These are phyloP conservation scores for Penicillium mononematosum DNA, from an alignment of 495 filamentous ascomycete species.

Conservation along the genomic window DNA sequence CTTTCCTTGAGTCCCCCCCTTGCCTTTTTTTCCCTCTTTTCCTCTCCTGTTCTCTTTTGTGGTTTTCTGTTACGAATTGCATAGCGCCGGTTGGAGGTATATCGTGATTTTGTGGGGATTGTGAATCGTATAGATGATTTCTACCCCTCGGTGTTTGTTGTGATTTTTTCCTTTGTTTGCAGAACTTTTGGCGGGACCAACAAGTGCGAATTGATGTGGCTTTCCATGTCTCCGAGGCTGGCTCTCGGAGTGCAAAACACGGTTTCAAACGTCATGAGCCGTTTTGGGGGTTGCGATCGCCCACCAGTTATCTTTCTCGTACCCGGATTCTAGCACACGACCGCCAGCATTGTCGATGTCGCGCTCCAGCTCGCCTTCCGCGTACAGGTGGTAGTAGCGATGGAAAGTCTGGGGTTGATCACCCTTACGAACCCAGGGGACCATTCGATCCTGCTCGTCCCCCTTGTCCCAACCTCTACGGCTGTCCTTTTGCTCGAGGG, in stretches of 20 bases:
- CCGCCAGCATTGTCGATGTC: conserved; percentile 78
- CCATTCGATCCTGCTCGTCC: conserved; percentile 87
- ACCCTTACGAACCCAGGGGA: conserved; percentile 82
- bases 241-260: conserved; percentile 29
- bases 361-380: conserved; percentile 78
- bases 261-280: conserved; percentile 12
- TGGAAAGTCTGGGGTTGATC: conserved; percentile 57
- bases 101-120: conserved; percentile 39
- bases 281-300: conserved; percentile 54
- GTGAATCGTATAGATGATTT: conserved; percentile 36
- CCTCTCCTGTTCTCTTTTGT: conserved; percentile 19
- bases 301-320: conserved; percentile 99
- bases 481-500: conserved; percentile 85
- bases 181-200: conserved; percentile 14
- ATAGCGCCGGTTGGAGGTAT: conserved; percentile 47
- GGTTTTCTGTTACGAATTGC: conserved; percentile 46
- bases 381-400: conserved; percentile 94
- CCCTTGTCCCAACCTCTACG: conserved; percentile 90
- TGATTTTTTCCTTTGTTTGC: conserved; percentile 15
- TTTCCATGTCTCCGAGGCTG: conserved; percentile 36
- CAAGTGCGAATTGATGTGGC: conserved; percentile 8
- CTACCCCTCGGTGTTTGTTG: conserved; percentile 24
- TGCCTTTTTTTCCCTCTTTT: conserved; percentile 9
- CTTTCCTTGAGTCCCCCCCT: conserved; percentile 19
- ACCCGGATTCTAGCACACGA: conserved; percentile 72